Base-by-base conservation (phyloP, 495 filamentous ascomycete genomes). In the Annulohypoxylon moriforme region DNA sequence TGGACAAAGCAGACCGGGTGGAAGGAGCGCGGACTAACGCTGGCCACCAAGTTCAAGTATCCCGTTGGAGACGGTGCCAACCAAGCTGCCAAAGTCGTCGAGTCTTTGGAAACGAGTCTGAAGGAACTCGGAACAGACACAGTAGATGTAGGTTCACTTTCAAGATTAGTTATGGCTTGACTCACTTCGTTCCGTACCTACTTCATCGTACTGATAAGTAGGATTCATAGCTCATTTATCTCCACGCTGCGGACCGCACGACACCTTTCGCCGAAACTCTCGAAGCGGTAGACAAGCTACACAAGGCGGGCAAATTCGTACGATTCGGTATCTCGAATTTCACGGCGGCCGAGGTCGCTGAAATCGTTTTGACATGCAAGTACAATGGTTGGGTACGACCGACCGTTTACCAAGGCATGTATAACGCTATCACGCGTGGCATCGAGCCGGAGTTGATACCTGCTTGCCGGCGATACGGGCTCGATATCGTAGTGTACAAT, bases 401-500 rank as follows among this genome's bases (percentile, higher is more conserved):
- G 22, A 91, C 85, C 2, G 81, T 93, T 29, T 92, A 90, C 75
- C 88, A 85, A 73, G 87, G 77, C 71, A 88, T 91, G 88, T 93
- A 91, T 80, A 94, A 90, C 73, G 85, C 84, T 62, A 89, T 94
- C 64, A 92, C 85, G 3, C 91, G 94, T 11, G 87, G 86, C 7
- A 90, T 97, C 59, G 94, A 97, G 79, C 77, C 87, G 13, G 94
- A 98, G 79, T 82, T 97, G 34, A 85, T 97, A 29, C 90, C 88
- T 0, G 89, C 89, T 5, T 97, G 93, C 72, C 86, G 89, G n/a
- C 89, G 93, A 14, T 97, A 95, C 75, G 92, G 93, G 0, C 83
- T 98, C 27, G 92, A 96, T 67, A 87, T 97, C 24, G 94, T 97
- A 25, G 84, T 95, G n/a, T 97, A 98, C 80, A 97, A 97, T 78